phyloP scores from a whole-genome alignment of 2,329 filamentous ascomycete species.

The Talaromyces sp. region DNA sequence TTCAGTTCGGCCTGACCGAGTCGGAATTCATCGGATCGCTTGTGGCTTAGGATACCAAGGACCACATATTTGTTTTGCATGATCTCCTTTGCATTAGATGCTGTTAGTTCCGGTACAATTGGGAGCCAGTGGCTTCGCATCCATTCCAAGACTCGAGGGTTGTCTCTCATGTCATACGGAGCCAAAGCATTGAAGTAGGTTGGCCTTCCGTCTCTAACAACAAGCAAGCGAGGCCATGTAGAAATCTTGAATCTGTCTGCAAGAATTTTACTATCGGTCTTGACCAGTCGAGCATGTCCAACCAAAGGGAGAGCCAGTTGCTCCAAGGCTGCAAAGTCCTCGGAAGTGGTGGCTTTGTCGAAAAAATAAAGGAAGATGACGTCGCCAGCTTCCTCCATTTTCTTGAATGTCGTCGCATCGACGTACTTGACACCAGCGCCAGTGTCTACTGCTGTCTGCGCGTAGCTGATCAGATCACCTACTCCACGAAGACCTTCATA shows the following conservation, averaged over 20 bases:
- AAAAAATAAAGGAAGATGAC: conserved; percentile 98
- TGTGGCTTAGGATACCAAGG: conserved; percentile 78
- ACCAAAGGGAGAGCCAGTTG: conserved; percentile 83
- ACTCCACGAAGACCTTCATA: conserved; percentile 89
- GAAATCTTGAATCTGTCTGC: conserved; percentile 88
- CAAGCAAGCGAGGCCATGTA: conserved; percentile 91
- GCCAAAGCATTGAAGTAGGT: conserved; percentile 87
- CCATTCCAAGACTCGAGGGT: conserved; percentile 76
- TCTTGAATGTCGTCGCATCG: conserved; percentile 70
- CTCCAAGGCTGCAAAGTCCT: conserved; percentile 88
- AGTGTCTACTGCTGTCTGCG: conserved; percentile 79
- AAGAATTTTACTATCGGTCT: conserved; percentile 75
- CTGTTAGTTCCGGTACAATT: conserved; percentile 89
- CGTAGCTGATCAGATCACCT: conserved; percentile 83
- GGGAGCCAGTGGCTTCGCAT: conserved; percentile 97
- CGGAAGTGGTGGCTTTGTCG: conserved; percentile 86
- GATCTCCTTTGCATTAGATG: conserved; percentile 86
- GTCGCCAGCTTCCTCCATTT: conserved; percentile 86
- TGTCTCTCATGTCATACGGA: conserved; percentile 89
- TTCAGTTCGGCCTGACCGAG: conserved; percentile 85
- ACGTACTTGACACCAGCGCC: conserved; percentile 77
- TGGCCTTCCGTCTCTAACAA: conserved; percentile 82
- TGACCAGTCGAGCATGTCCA: conserved; percentile 87
- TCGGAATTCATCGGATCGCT: conserved; percentile 74
- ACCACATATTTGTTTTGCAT: conserved; percentile 97